These are phyloP conservation scores for Leishmania lainsoni DNA, from an alignment of 208 protist species.

Conservation along the genomic window DNA sequence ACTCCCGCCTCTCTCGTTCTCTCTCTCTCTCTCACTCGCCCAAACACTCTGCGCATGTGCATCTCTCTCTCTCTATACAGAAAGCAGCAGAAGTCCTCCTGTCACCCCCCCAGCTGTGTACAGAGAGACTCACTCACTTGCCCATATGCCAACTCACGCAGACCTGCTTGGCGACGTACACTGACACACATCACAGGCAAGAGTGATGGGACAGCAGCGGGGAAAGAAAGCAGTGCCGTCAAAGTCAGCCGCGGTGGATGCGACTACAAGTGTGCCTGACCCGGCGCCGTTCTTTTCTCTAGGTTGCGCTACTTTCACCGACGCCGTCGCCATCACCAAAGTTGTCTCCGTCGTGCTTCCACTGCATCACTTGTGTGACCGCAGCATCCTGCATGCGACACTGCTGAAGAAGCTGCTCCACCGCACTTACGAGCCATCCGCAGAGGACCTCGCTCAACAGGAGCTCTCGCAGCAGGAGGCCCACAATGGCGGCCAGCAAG, in stretches of 20 bases:
- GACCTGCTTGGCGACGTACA: not conserved
- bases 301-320: constrained; percentile 37
- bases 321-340: constrained; percentile 28
- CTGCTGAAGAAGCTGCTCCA: constrained; percentile 57
- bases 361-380: constrained; percentile 42
- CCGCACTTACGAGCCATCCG: constrained; percentile 36
- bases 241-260: not conserved
- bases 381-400: constrained; percentile 36
- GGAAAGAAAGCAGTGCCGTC: not conserved
- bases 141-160: too few relatives aligned
- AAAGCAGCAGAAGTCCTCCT: not conserved
- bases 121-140: not conserved
- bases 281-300: constrained; percentile 48
- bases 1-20: not conserved
- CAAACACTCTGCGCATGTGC: not conserved
- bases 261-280: not conserved
- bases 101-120: not conserved
- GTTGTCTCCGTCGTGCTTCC: constrained; percentile 51
- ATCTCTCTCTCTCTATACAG: not conserved
- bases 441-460: constrained; percentile 25
- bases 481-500: not conserved
- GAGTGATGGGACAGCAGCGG: constrained; percentile 5
- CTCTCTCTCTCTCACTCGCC: constrained; percentile 8
- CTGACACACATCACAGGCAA: not conserved
- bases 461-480: not conserved